Percentiles rank a stretch among this genome's conserved stretches.
Conservation (phyloP, 1,284 basidiomycete genomes). For the Cryptococcus hybrid region DNA sequence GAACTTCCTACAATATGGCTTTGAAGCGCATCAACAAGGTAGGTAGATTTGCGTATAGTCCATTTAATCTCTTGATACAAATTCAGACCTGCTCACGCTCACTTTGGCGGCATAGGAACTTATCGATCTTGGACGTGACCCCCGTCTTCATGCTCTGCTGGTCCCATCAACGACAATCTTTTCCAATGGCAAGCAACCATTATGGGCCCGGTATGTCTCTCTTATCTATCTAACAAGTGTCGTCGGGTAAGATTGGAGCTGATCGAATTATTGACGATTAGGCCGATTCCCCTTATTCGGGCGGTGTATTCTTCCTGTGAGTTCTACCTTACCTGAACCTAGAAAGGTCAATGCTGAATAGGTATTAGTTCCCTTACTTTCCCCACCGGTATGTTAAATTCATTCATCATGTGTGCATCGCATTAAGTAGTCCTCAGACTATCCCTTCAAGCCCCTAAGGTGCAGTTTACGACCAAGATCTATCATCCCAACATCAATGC, state of each 20-base stretch:
- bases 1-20: slow-evolving; percentile 62
- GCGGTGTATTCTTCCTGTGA: slow-evolving; percentile 93
- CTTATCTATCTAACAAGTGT: too few species aligned
- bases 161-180: slow-evolving; percentile 93
- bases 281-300: slow-evolving; percentile 93
- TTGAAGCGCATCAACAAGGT: slow-evolving; percentile 99
- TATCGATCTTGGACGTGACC: slow-evolving; percentile 94
- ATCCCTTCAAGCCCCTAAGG: slow-evolving; percentile 99
- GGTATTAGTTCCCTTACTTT: slow-evolving; percentile 49
- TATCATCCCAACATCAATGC: slow-evolving; percentile 63
- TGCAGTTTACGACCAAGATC: slow-evolving; percentile 92
- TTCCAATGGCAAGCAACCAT: slow-evolving; percentile 98
- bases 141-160: slow-evolving; percentile 97
- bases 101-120: slow-evolving; percentile 69
- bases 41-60: slow-evolving; percentile 26
- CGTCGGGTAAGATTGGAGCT: background rate
- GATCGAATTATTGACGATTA: slow-evolving; percentile 41
- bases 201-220: slow-evolving; percentile 82
- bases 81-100: background rate
- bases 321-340: slow-evolving; percentile 5
- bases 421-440: slow-evolving; percentile 59
- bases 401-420: background rate
- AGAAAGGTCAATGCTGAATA: background rate
- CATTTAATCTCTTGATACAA: background rate
- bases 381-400: slow-evolving; percentile 39